Evolutionary conservation across 768 basidiomycete genomes (phyloP), one percentile per base, ranked within the genome.

Genomic region (Boletellus sp.): DNA sequence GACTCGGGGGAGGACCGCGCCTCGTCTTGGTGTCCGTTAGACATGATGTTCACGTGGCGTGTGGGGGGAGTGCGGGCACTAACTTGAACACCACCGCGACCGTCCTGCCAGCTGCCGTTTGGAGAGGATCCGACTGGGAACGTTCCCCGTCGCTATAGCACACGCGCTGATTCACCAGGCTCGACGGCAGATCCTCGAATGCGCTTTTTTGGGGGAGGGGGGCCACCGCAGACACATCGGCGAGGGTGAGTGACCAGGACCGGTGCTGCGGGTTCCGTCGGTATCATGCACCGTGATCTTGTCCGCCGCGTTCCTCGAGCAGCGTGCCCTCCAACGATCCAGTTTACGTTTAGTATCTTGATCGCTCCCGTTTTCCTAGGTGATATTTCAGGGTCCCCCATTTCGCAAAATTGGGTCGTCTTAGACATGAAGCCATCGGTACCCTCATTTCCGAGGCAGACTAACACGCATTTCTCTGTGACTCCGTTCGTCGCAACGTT

Each of bases 301-400:
- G 34, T 40, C 39, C 15, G 34, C 39, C 13, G 37, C 34, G 37
- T 20, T 53, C 41, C 46, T 54, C 46, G 37, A 34, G 50, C 52
- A 51, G 54, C 53, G 47, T 60, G 63, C 35, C 22, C 47, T 15
- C 52, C 63, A 60, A 60, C 55, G 47, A 53, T 36, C 24, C 55
- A 51, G 15, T 55, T 64, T 64, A 64, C 62, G 62, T 64, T 13
- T 66, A 15, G 32, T 31, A 34, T 54, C 51, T 42, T 58, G 46
- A 59, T 59, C 36, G 28, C 36, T 43, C 24, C 41, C 41, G 10
- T 39, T 50, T 42, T 44, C 10, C 48, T 45, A 53, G 59, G 54
- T 39, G 46, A 50, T 49, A 47, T 45, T 26, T 36, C 47, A 38
- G 12, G 46, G 28, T 28, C 24, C 45, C 47, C 52, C 56, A 31